Evolutionary conservation across 2,329 filamentous ascomycete species (phyloP).

Genomic region (Aureobasidium sp.): DNA sequence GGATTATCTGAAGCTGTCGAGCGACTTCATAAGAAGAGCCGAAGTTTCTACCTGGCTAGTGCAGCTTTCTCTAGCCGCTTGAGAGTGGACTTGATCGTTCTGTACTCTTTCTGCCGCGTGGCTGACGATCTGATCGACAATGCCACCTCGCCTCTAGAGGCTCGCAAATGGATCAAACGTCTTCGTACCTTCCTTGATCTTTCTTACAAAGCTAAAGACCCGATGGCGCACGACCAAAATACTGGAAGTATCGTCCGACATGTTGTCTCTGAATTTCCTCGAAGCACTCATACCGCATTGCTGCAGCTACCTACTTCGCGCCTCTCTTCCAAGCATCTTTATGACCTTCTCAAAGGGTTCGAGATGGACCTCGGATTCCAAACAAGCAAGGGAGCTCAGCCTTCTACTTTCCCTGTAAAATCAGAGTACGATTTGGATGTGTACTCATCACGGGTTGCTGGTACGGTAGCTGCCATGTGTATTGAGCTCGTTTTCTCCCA

Average conservation of each 20-base stretch:
- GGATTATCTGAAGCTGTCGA: constrained; percentile 53
- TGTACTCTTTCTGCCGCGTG: constrained; percentile 67
- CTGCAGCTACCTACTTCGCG: constrained; percentile 50
- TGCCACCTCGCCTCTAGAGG: constrained; percentile 44
- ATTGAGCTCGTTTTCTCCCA: constrained; percentile 59
- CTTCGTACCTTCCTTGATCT: constrained; percentile 51
- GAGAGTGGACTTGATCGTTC: constrained; percentile 57
- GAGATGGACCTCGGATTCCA: constrained; percentile 57
- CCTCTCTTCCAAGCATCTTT: constrained; percentile 52
- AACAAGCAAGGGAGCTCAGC: neutral
- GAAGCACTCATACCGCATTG: constrained; percentile 45
- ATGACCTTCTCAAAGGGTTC: constrained; percentile 59
- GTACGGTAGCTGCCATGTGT: constrained; percentile 62
- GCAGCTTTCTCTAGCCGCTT: constrained; percentile 60
- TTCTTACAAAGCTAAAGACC: constrained; percentile 34
- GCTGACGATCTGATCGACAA: constrained; percentile 68
- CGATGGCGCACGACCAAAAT: constrained; percentile 20
- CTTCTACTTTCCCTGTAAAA: constrained; percentile 46
- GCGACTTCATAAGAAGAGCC: constrained; percentile 55
- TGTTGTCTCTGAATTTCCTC: constrained; percentile 45
- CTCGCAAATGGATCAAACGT: constrained; percentile 50
- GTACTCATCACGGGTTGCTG: constrained; percentile 62
- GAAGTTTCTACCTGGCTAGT: constrained; percentile 66
- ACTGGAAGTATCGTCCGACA: constrained; percentile 28
- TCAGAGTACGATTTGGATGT: constrained; percentile 50